Conservation (phyloP, 2,329 filamentous ascomycete species). For the Stemphylium lycopersici region DNA sequence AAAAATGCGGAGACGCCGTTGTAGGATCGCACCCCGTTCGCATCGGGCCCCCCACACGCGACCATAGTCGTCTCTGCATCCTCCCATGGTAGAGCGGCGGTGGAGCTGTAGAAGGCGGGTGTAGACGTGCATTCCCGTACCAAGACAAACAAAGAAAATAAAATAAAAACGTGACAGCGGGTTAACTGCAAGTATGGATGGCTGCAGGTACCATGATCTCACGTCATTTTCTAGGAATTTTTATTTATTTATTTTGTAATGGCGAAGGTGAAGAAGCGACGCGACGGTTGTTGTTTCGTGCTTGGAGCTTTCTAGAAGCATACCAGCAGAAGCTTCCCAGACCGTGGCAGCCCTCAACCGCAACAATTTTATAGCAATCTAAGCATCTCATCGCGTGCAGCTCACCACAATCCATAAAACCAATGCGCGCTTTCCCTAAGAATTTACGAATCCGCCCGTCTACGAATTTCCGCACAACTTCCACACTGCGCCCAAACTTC, state of each 20-base stretch:
- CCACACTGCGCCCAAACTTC: neutral
- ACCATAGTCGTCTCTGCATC: neutral
- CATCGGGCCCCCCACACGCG: neutral
- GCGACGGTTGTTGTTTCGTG: neutral
- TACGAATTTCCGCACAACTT: neutral
- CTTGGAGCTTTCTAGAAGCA: slow-evolving; percentile 4
- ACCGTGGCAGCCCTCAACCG: neutral
- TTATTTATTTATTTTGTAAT: too few relatives aligned
- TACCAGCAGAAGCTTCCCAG: neutral
- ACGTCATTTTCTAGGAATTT: neutral
- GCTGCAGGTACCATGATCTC: neutral
- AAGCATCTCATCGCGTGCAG: neutral
- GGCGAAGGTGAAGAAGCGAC: neutral
- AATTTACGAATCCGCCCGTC: neutral
- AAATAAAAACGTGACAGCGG: neutral
- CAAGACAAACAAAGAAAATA: neutral
- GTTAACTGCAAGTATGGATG: neutral
- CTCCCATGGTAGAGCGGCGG: too few relatives aligned
- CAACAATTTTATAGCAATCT: neutral
- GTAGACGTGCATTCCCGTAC: too few relatives aligned
- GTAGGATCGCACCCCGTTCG: neutral
- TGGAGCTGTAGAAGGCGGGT: too few relatives aligned
- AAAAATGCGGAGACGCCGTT: neutral
- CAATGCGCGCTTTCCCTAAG: neutral
- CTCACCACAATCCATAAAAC: neutral